A percentile compares a stretch with the other conserved stretches of the same genome.
Conservation (phyloP, 306 rosid genomes). For the Corylus heterophylla region DNA sequence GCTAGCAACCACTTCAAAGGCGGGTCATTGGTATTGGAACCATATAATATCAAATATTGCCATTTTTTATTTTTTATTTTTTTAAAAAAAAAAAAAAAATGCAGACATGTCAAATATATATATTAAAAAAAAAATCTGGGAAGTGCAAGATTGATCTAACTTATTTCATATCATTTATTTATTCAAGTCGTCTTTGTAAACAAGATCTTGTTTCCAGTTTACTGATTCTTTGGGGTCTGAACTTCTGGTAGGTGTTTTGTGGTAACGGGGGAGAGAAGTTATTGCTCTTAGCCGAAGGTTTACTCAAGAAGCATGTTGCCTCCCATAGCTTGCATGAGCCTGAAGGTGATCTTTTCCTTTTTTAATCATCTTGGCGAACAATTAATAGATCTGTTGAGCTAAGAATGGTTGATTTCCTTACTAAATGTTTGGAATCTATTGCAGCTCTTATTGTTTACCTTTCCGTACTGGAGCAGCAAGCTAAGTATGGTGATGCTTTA, state of each 20-base stretch:
- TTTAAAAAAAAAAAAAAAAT: no score
- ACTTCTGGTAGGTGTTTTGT: slow-evolving; percentile 63
- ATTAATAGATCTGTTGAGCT: slow-evolving; percentile 2
- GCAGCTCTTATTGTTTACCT: slow-evolving; percentile 88
- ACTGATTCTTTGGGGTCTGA: slow-evolving; percentile 33
- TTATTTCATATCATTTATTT: background rate
- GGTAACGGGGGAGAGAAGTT: slow-evolving; percentile 87
- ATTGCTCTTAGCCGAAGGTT: slow-evolving; percentile 88
- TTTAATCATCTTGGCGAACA: slow-evolving; percentile 4
- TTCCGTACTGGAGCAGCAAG: slow-evolving; percentile 92
- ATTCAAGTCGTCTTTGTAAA: slow-evolving; percentile 2
- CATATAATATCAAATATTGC: background rate
- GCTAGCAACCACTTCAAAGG: background rate
- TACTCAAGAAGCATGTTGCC: slow-evolving; percentile 87
- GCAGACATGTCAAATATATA: no score
- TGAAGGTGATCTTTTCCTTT: slow-evolving; percentile 60
- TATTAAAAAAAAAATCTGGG: background rate
- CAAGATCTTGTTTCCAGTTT: slow-evolving; percentile 6
- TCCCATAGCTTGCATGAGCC: slow-evolving; percentile 94
- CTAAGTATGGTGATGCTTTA: slow-evolving; percentile 90
- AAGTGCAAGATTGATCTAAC: background rate
- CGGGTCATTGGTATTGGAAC: background rate
- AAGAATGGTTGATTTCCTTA: slow-evolving; percentile 7
- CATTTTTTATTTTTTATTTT: no score
- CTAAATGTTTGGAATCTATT: slow-evolving; percentile 36